Conservation (phyloP, 2,329 filamentous ascomycete genomes). For the Cercospora nicotianae region DNA sequence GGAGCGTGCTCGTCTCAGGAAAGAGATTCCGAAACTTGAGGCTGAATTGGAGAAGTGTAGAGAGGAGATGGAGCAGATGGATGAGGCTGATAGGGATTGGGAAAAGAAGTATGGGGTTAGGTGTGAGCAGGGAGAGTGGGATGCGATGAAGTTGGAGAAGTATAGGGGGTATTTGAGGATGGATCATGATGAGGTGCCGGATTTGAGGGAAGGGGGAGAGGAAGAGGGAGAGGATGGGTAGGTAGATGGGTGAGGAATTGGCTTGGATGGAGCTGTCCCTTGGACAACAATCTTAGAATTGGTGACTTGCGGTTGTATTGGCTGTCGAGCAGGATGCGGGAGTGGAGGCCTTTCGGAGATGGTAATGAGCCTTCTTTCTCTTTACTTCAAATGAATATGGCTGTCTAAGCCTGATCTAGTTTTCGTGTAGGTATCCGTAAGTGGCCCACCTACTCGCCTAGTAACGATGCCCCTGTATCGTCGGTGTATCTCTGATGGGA, state of each 20-base stretch:
- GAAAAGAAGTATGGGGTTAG: not conserved
- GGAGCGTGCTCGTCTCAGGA: not conserved
- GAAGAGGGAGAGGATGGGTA: not conserved
- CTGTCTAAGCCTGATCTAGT: not conserved
- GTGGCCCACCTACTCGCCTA: not conserved
- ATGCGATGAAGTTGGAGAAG: constrained; percentile 1
- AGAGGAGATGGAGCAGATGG: not conserved
- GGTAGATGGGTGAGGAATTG: too few species aligned
- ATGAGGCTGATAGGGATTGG: not conserved
- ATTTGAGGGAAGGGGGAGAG: not conserved
- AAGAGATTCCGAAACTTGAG: not conserved
- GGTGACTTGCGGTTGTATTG: not conserved
- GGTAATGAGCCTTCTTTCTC: not conserved
- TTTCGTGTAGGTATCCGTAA: not conserved
- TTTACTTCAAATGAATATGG: not conserved
- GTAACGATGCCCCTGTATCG: not conserved
- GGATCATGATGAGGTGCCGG: constrained; percentile 8
- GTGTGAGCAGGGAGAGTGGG: not conserved
- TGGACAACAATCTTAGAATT: too few species aligned
- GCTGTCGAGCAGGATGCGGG: not conserved
- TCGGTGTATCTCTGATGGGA: not conserved
- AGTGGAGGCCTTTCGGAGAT: too few species aligned
- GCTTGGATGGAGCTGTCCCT: too few species aligned
- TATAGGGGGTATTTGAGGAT: not conserved
- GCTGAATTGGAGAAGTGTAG: not conserved